Base-by-base conservation (phyloP, 2,329 filamentous ascomycete species). In the Fusarium armeniacum region DNA sequence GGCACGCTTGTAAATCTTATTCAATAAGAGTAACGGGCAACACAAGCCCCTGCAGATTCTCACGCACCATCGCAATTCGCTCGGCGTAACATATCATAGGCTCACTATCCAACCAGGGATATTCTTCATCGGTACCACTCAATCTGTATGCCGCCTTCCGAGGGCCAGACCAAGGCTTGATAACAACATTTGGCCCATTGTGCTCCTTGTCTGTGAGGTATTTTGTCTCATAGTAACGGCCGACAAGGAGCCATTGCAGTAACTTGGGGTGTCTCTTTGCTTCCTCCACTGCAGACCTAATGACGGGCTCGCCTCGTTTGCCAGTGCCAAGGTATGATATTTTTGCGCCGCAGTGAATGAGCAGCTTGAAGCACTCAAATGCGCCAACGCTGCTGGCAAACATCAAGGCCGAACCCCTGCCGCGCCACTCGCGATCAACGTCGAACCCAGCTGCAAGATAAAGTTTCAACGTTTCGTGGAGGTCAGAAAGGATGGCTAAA, bases 391-490 rank as follows among this genome's bases (percentile, higher is more conserved):
- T 41, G 20, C 60, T 63, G 15, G 73, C 73, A 46, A 62, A 69
- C 71, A 75, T 74, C 51, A 75, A 51, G 1, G 65, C 60, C 7
- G 73, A 71, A 3, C 73, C 73, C 2, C 53, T 54, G 4, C 44
- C 38, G 15, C 58, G 67, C 36, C 62, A 62, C 16, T 70, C 68
- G 2, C 32, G 46, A n/a, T 71, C 65, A 13, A 59, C 32, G 6
- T 74, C 60, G 20, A 74, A 64, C 2, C 73, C 73, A 32, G 52
- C 59, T 3, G 65, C 57, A 5, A 75, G 33, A 4, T 74, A 40
- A 0, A 59, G 15, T n/a, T 70, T 22, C n/a, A 75, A 24, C 1
- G 58, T 20, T 3, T 28, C 43, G 9, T 7, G 11, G 0, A 44
- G n/a, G 1, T 64, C 70, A 6, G 18, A 24, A 9, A 43, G 58